Conservation (phyloP, 306 rosid genomes). For the Quercus berberidifolia region DNA sequence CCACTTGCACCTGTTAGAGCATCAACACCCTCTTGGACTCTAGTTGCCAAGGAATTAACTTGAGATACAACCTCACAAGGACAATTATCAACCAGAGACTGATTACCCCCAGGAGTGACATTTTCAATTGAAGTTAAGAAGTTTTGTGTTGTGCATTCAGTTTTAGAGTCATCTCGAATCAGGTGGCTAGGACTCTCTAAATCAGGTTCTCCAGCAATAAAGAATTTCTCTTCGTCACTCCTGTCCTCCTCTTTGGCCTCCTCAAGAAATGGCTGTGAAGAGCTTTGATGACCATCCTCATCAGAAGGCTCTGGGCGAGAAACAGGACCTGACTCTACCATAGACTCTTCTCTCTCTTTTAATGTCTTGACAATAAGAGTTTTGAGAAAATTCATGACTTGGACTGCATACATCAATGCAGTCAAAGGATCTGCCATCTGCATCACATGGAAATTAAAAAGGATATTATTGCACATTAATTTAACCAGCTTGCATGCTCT, state of each 20-base stretch:
- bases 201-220: slow-evolving; percentile 48
- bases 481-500: slow-evolving; percentile 10
- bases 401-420: slow-evolving; percentile 95
- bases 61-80: slow-evolving; percentile 71
- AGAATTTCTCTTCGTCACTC: slow-evolving; percentile 35
- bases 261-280: slow-evolving; percentile 38
- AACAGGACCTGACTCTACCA: slow-evolving; percentile 49
- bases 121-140: slow-evolving; percentile 43
- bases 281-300: slow-evolving; percentile 63
- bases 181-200: slow-evolving; percentile 37
- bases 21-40: slow-evolving; percentile 38
- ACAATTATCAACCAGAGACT: slow-evolving; percentile 51
- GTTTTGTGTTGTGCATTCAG: slow-evolving; percentile 35
- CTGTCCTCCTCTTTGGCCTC: slow-evolving; percentile 39
- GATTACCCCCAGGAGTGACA: slow-evolving; percentile 41
- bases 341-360: slow-evolving; percentile 71
- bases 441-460: slow-evolving; percentile 11
- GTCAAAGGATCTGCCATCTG: slow-evolving; percentile 99
- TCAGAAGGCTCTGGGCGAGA: slow-evolving; percentile 56
- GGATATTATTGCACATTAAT: slow-evolving; percentile 13
- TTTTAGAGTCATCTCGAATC: slow-evolving; percentile 29
- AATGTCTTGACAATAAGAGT: slow-evolving; percentile 74
- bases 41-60: slow-evolving; percentile 46
- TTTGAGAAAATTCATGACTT: slow-evolving; percentile 96
- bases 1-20: slow-evolving; percentile 17